Base-by-base conservation (phyloP, 371 early-diverging fungal genomes). In the Batkoa obscura region DNA sequence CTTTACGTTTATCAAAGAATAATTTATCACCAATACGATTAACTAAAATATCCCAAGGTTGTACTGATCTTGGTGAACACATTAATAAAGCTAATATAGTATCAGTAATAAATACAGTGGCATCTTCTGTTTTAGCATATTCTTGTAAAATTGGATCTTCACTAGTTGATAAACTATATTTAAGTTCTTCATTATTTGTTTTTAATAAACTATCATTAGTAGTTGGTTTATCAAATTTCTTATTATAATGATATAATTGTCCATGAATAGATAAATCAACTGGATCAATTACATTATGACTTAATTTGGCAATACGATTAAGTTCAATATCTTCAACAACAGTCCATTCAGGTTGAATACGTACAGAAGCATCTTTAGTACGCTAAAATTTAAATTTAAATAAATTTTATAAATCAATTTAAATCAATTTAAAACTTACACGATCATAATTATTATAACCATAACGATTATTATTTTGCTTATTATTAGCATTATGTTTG, bases 21-120 rank as follows among this genome's bases (percentile, higher is more conserved):
- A 97, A 72, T 68, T 81, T 80, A 68, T 88, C 76, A 59, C 78
- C 90, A 32, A 77, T 72, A 63, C 91, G 87, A 65, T 81, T 88
- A 60, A 93, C 79, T 34, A 95, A 79, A 50, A 97, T 79, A 59
- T 97, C 98, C 94, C 94, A 97, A 17, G 94, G 88, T 66, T 90
- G 87, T 36, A 90, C 83, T 13, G 93, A 84, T 59, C 91, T 83
- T 13, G 89, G 75, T 10, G 91, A 74, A 61, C 88, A 84, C 96
- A 97, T 95, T 53, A 97, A 75, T 15, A 90, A 74, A 15, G 94
- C 77, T 34, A 95, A 69, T 30, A 95, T 83, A 45, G 79, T 67
- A 67, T 92, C 95, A 5, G 95, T 93, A 50, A 91, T 90, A 65
- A 86, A 85, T 2, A 95, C 90, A 38, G 74, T 78, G 48, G 78